phyloP scores from a whole-genome alignment of 345 rosid species.

The Camelina laxa region DNA sequence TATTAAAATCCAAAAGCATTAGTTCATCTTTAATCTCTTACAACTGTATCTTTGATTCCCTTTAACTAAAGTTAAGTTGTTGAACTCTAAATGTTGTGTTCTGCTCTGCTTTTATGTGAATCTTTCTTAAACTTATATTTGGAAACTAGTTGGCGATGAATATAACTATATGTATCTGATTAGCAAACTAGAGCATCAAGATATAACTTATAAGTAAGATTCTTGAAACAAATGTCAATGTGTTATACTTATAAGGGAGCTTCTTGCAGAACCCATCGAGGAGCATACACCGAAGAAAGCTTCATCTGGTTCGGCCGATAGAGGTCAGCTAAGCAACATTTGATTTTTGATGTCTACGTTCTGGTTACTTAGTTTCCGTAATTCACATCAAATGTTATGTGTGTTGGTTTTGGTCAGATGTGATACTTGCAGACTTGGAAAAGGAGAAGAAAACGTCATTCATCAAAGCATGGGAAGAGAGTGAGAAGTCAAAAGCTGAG shows the following conservation, averaged over 20 bases:
- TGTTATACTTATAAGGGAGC: constrained; percentile 19
- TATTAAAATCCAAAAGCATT: no score
- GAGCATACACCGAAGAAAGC: constrained; percentile 57
- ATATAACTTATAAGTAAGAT: constrained; percentile 20
- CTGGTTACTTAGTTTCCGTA: neutral
- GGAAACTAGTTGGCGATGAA: neutral
- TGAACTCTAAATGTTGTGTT: constrained; percentile 21
- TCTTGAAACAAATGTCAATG: constrained; percentile 40
- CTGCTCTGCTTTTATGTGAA: constrained; percentile 6
- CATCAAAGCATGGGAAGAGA: constrained; percentile 96
- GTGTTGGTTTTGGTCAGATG: constrained; percentile 53
- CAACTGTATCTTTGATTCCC: neutral
- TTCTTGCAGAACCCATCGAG: constrained; percentile 64
- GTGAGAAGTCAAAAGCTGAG: constrained; percentile 78
- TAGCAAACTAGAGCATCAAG: neutral
- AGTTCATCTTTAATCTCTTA: neutral
- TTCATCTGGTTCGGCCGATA: constrained; percentile 67
- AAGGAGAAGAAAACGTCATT: constrained; percentile 67
- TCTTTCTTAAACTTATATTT: neutral
- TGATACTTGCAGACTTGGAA: constrained; percentile 78
- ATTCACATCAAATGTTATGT: constrained; percentile 5
- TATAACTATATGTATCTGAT: neutral
- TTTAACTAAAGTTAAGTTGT: constrained; percentile 5
- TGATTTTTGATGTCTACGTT: constrained; percentile 3
- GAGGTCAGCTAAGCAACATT: constrained; percentile 56